Base-by-base conservation (phyloP, 768 basidiomycete genomes). In the Tulasnella sp. region DNA sequence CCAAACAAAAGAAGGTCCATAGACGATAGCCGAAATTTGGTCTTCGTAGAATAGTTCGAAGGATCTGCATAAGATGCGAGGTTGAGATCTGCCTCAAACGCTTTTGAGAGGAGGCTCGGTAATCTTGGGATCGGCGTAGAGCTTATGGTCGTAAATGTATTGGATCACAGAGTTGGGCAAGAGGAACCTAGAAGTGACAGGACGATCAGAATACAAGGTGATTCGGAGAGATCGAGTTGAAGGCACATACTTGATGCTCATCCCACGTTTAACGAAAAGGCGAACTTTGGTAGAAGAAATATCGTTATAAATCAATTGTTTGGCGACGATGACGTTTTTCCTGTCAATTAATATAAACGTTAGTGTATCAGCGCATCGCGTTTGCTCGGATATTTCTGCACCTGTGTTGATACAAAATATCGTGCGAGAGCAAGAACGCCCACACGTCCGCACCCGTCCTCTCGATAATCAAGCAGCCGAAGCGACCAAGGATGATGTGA, bases 231-330 rank as follows among this genome's bases (percentile, higher is more conserved):
- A 9, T n/a, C 26, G 26, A n/a, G 7, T n/a, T 11, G 23, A 23
- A n/a, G 7, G 23, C 55, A 57, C 55, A 29, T 80, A 85, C 83
- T 86, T 85, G 80, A 87, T 85, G 79, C 84, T 85, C 86, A 87
- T 86, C 6, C 86, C 85, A 70, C 86, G 83, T n/a, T 85, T 80
- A 10, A 86, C 84, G 78, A 86, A 87, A 32, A 87, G 80, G 48
- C 81, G 90, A 26, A 86, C 95, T 87, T 98, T 98, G 29, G 96
- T 98, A 80, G 93, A 95, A 9, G 95, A 96, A 69, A 98, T 96
- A 83, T 98, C 96, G 83, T 98, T 98, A 85, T 97, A 95, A 80
- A 98, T 97, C 76, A 97, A 88, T 84, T 98, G 96, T 76, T 93
- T 92, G 81, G 98, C 92, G 79, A 99, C 90, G 82, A 95, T 91